Evolutionary conservation across 768 basidiomycete genomes (phyloP).

Genomic region (Phylloporus sp.): DNA sequence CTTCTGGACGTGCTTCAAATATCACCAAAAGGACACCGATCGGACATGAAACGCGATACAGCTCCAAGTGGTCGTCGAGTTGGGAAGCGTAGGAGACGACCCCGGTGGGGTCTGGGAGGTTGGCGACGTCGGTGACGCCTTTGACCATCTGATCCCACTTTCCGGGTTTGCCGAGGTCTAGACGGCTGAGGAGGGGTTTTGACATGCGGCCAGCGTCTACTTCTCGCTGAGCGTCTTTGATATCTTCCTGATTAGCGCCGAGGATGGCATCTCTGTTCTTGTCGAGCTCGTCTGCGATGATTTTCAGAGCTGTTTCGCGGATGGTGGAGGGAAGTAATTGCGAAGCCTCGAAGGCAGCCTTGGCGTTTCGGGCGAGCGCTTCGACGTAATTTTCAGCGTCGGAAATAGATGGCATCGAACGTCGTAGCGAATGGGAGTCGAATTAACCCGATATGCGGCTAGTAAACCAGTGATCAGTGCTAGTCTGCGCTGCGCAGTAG

Average conservation of each 20-base stretch:
- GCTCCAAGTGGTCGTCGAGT: constrained; percentile 79
- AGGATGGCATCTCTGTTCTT: constrained; percentile 64
- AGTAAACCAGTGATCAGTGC: too few species aligned
- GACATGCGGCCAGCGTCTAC: constrained; percentile 85
- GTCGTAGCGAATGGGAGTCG: too few species aligned
- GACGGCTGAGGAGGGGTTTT: constrained; percentile 72
- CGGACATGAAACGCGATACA: constrained; percentile 93
- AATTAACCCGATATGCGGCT: neutral
- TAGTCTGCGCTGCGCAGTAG: too few species aligned
- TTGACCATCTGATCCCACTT: constrained; percentile 96
- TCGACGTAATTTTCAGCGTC: constrained; percentile 31
- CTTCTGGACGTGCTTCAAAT: constrained; percentile 96
- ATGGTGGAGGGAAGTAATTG: constrained; percentile 70
- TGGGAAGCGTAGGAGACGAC: constrained; percentile 83
- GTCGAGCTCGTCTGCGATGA: constrained; percentile 64
- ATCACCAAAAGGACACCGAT: constrained; percentile 96
- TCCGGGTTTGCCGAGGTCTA: constrained; percentile 72
- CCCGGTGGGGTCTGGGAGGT: constrained; percentile 83
- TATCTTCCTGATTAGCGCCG: constrained; percentile 73
- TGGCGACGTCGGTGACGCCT: constrained; percentile 82
- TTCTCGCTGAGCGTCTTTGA: constrained; percentile 73
- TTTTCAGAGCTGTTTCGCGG: constrained; percentile 64
- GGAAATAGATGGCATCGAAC: constrained; percentile 12
- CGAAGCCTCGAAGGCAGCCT: constrained; percentile 79
- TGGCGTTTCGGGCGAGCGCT: constrained; percentile 72